Conservation (phyloP, 2,329 filamentous ascomycete genomes). For the Alternaria consortialis region DNA sequence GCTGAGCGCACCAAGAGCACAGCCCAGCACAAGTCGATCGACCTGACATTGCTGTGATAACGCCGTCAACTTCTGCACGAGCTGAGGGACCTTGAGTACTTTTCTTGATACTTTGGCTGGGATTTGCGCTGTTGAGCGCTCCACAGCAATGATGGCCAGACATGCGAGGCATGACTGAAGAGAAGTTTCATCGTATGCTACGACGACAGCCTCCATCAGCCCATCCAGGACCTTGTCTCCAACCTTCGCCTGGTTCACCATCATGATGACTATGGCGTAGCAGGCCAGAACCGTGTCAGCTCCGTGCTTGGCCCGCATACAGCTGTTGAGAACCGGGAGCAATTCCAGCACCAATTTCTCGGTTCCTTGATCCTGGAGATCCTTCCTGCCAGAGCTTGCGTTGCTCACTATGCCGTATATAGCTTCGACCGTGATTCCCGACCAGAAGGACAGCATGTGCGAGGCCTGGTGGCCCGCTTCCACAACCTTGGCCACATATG, state of each 20-base stretch:
- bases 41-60: constrained; percentile 72
- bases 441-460: constrained; percentile 88
- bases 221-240: constrained; percentile 82
- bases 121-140: constrained; percentile 74
- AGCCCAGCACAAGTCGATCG: constrained; percentile 75
- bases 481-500: constrained; percentile 79
- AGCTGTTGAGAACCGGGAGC: constrained; percentile 76
- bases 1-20: constrained; percentile 63
- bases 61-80: constrained; percentile 67
- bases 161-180: constrained; percentile 78
- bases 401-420: constrained; percentile 83
- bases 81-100: constrained; percentile 69
- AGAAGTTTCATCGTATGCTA: constrained; percentile 79
- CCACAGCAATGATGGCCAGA: constrained; percentile 81
- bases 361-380: constrained; percentile 80
- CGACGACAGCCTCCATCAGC: constrained; percentile 87
- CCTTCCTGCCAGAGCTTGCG: constrained; percentile 76
- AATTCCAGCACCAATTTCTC: constrained; percentile 77
- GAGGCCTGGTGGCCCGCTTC: constrained; percentile 77
- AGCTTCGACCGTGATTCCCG: constrained; percentile 84
- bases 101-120: constrained; percentile 75
- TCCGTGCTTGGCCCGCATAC: constrained; percentile 76
- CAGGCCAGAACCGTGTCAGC: constrained; percentile 84
- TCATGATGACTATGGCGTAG: constrained; percentile 88
- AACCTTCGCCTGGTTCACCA: constrained; percentile 83